A percentile compares a stretch with the other conserved stretches of the same genome.
Evolutionary conservation across 441 rosid species (phyloP).

Genomic region (Syzygium syzygioides): DNA sequence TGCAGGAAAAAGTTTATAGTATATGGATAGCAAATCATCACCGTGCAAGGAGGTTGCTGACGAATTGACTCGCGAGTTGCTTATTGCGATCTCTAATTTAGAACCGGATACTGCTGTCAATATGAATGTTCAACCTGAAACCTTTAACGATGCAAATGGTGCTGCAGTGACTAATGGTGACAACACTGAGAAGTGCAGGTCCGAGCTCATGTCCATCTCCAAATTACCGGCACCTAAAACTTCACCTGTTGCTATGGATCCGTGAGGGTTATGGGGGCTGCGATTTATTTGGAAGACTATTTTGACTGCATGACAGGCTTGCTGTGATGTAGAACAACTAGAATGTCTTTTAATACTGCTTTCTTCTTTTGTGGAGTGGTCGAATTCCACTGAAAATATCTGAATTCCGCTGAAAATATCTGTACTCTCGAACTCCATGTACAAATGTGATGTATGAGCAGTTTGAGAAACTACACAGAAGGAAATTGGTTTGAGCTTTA

Average conservation of each 20-base stretch:
- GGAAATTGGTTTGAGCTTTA: not conserved
- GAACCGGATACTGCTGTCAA: not conserved
- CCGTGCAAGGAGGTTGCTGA: not conserved
- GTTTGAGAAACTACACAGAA: not conserved
- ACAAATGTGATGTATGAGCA: not conserved
- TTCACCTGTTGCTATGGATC: not conserved
- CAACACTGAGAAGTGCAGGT: not conserved
- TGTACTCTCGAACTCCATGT: not conserved
- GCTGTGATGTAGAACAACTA: not conserved
- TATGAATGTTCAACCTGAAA: not conserved
- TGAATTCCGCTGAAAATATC: not conserved
- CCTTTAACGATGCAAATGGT: not conserved
- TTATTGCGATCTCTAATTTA: not conserved
- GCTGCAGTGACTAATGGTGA: not conserved
- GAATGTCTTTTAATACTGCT: not conserved
- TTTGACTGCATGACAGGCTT: not conserved
- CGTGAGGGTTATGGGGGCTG: not conserved
- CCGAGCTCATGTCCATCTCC: slow-evolving; percentile 10
- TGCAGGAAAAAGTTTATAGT: not conserved
- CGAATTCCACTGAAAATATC: not conserved
- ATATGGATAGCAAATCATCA: slow-evolving; percentile 5
- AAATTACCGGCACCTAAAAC: not conserved
- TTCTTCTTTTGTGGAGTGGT: not conserved
- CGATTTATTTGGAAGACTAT: not conserved
- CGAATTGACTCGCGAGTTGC: slow-evolving; percentile 1